Evolutionary conservation across 768 basidiomycete species (phyloP).

Genomic region (Leccinellum luteum): DNA sequence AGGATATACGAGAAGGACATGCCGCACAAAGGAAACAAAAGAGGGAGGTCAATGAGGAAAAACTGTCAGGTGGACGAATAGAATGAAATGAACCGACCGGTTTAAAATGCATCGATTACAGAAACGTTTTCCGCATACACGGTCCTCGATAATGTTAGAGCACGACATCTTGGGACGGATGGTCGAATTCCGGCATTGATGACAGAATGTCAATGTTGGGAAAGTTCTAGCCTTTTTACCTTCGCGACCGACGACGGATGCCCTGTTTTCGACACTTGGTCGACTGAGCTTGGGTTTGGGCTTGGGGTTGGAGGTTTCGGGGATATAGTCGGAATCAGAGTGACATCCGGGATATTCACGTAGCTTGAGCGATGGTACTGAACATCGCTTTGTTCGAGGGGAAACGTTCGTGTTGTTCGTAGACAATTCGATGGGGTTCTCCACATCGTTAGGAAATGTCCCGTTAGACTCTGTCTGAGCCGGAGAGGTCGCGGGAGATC

Average conservation of each 20-base stretch:
- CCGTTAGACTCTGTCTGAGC: background rate
- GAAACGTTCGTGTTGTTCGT: background rate
- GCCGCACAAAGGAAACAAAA: background rate
- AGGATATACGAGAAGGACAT: background rate
- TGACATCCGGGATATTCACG: conserved; percentile 3
- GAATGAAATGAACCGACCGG: conserved; percentile 25
- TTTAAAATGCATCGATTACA: conserved; percentile 34
- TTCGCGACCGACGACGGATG: background rate
- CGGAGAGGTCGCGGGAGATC: background rate
- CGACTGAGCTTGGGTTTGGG: conserved; percentile 5
- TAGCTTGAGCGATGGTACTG: conserved; percentile 18
- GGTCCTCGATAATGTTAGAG: conserved; percentile 16
- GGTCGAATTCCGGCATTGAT: conserved; percentile 35
- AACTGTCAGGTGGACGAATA: background rate
- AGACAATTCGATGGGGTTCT: background rate
- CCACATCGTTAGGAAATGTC: background rate
- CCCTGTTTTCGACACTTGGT: background rate
- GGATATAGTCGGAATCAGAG: conserved; percentile 16
- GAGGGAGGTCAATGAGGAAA: conserved; percentile 1
- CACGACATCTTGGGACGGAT: conserved; percentile 36
- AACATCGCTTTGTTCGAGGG: conserved; percentile 1
- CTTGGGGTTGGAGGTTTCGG: conserved; percentile 7
- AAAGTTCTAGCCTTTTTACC: background rate
- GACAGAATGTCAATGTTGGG: conserved; percentile 26
- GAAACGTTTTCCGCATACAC: conserved; percentile 33